Percentiles rank a stretch among this genome's conserved stretches.
phyloP scores from a whole-genome alignment of 495 filamentous ascomycete genomes.

The Penicillium ochrochloron region DNA sequence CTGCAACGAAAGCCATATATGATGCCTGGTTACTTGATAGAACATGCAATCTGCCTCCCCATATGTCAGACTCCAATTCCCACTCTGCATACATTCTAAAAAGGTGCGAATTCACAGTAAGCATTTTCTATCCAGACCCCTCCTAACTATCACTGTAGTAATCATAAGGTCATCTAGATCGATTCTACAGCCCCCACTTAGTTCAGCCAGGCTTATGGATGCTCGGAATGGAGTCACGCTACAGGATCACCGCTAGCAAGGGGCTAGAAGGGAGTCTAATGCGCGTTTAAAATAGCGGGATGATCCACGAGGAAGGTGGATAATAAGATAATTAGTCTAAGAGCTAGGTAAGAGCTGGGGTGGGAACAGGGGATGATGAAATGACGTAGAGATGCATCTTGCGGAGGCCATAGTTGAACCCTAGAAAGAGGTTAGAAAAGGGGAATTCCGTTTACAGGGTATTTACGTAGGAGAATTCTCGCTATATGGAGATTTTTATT shows the following conservation, averaged over 20 bases:
- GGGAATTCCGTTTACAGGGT: background rate
- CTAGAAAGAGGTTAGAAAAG: background rate
- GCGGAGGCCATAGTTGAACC: background rate
- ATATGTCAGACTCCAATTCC: no score
- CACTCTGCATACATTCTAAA: no score
- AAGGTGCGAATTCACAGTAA: no score
- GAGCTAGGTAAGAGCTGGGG: background rate
- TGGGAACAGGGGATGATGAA: background rate
- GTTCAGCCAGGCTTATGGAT: background rate
- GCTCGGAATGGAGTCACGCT: background rate
- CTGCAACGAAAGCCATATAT: no score
- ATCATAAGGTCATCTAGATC: background rate
- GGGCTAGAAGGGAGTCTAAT: conserved; percentile 1
- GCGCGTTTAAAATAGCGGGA: conserved; percentile 9
- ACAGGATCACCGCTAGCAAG: background rate
- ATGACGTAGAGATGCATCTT: background rate
- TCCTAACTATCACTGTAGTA: no score
- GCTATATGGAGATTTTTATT: no score
- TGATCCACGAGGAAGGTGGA: background rate
- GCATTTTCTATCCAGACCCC: no score
- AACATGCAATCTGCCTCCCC: no score
- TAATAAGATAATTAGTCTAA: background rate
- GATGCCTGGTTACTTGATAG: no score
- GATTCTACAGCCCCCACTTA: background rate
- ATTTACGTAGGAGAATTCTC: background rate